Conservation (phyloP, 352 stramenopile genomes). For the Pseudoperonospora humuli region DNA sequence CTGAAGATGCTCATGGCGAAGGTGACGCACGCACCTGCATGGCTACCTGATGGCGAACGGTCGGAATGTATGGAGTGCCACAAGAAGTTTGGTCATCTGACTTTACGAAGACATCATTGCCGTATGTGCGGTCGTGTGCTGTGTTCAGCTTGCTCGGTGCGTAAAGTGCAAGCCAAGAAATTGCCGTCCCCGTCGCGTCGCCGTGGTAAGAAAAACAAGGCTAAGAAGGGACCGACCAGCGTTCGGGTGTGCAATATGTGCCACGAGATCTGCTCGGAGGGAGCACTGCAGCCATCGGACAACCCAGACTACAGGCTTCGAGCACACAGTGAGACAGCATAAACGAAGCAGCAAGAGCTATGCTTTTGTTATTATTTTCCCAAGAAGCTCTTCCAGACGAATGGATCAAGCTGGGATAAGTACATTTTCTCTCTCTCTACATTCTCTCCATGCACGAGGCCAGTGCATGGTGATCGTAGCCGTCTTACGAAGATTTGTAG, state of each 20-base stretch:
- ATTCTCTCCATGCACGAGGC: slow-evolving; percentile 22
- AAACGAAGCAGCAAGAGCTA: no score
- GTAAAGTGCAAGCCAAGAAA: slow-evolving; percentile 40
- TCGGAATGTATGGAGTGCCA: slow-evolving; percentile 46
- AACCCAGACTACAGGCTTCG: slow-evolving; percentile 4
- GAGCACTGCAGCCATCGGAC: slow-evolving; percentile 8
- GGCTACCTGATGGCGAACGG: slow-evolving; percentile 45
- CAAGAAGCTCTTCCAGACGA: slow-evolving; percentile 18
- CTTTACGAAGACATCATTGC: slow-evolving; percentile 47
- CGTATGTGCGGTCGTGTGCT: slow-evolving; percentile 48
- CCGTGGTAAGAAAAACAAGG: slow-evolving; percentile 50
- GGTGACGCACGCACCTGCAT: slow-evolving; percentile 35
- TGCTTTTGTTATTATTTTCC: slow-evolving; percentile 15
- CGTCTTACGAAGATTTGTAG: no score
- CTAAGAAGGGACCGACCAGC: slow-evolving; percentile 36
- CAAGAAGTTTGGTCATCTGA: slow-evolving; percentile 41
- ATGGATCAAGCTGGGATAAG: slow-evolving; percentile 12
- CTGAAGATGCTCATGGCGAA: slow-evolving; percentile 49
- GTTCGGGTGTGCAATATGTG: slow-evolving; percentile 70
- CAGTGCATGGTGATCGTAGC: slow-evolving; percentile 16
- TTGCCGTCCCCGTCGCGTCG: slow-evolving; percentile 32
- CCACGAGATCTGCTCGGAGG: slow-evolving; percentile 43
- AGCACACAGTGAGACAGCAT: slow-evolving; percentile 18
- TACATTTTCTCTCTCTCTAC: slow-evolving; percentile 7
- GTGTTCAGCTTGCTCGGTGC: slow-evolving; percentile 40